These are phyloP conservation scores for Jackrogersella minutella DNA, from an alignment of 495 filamentous ascomycete species.

Conservation along the genomic window DNA sequence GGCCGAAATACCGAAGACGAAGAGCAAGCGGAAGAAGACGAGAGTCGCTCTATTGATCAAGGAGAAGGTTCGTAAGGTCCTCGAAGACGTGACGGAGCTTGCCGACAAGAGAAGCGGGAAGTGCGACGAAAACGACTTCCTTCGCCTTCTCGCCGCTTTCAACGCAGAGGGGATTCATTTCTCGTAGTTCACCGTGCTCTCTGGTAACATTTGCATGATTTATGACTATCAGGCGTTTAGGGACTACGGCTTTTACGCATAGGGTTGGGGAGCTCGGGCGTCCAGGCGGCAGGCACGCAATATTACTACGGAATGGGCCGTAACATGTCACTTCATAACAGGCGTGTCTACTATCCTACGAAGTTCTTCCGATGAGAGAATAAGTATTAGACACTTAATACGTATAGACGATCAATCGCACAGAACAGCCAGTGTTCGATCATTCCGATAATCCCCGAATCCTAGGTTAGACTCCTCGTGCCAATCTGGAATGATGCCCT, in stretches of 20 bases:
- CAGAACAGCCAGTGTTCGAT: constrained; percentile 9
- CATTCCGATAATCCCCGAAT: not conserved
- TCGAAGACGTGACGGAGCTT: constrained; percentile 77
- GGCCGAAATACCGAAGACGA: constrained; percentile 59
- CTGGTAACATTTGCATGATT: constrained; percentile 12
- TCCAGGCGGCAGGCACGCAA: not conserved
- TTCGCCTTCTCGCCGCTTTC: constrained; percentile 67
- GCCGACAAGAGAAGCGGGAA: constrained; percentile 81
- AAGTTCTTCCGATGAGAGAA: not conserved
- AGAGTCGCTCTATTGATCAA: constrained; percentile 79
- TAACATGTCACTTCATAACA: not conserved
- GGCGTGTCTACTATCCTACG: not conserved
- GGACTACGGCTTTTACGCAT: constrained; percentile 18
- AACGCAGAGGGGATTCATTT: constrained; percentile 95
- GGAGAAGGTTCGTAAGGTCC: constrained; percentile 82
- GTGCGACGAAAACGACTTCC: constrained; percentile 90
- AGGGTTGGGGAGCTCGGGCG: constrained; percentile 30
- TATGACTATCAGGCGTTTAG: constrained; percentile 20
- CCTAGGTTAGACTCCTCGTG: not conserved
- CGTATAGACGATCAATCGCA: constrained; percentile 30
- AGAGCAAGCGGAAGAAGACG: constrained; percentile 70
- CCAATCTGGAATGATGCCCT: not conserved
- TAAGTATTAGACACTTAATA: constrained; percentile 23
- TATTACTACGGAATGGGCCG: not conserved
- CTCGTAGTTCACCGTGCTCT: constrained; percentile 58